Conservation (phyloP, 495 filamentous ascomycete species). For the Neurospora sublineolata region DNA sequence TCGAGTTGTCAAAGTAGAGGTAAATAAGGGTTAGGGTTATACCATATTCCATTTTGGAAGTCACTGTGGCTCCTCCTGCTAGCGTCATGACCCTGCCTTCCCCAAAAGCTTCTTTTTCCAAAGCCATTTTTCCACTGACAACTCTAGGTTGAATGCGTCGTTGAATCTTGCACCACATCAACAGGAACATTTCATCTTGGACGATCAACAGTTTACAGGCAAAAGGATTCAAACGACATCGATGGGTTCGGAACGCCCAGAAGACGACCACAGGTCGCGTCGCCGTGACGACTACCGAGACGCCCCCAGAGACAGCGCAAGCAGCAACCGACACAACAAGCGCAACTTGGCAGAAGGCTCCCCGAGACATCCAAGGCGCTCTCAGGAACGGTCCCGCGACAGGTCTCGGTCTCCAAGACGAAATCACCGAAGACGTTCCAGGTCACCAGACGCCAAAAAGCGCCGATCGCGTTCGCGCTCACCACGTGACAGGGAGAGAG, state of each 20-base stretch:
- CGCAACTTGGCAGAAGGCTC: constrained; percentile 8
- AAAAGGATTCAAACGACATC: neutral
- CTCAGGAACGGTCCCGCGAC: constrained; percentile 13
- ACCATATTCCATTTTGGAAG: neutral
- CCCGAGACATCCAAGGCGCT: constrained; percentile 10
- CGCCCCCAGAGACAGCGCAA: neutral
- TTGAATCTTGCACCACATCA: neutral
- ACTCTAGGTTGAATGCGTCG: neutral
- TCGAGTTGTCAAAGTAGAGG: neutral
- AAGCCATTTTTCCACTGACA: neutral
- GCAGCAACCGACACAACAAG: constrained; percentile 2
- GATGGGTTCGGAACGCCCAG: constrained; percentile 12
- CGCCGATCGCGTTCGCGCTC: constrained; percentile 20
- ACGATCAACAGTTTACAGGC: neutral
- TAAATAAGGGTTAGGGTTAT: neutral
- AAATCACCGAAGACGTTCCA: constrained; percentile 24
- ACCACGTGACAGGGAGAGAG: constrained; percentile 7
- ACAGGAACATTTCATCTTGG: neutral
- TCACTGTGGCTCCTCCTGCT: neutral
- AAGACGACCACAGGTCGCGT: constrained; percentile 9
- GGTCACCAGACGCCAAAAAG: constrained; percentile 21
- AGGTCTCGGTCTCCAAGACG: constrained; percentile 16
- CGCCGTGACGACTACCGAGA: constrained; percentile 8
- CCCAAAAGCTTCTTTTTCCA: neutral
- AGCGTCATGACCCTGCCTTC: neutral